phyloP scores from a whole-genome alignment of 208 protist genomes.

The Spongospora subterranea region DNA sequence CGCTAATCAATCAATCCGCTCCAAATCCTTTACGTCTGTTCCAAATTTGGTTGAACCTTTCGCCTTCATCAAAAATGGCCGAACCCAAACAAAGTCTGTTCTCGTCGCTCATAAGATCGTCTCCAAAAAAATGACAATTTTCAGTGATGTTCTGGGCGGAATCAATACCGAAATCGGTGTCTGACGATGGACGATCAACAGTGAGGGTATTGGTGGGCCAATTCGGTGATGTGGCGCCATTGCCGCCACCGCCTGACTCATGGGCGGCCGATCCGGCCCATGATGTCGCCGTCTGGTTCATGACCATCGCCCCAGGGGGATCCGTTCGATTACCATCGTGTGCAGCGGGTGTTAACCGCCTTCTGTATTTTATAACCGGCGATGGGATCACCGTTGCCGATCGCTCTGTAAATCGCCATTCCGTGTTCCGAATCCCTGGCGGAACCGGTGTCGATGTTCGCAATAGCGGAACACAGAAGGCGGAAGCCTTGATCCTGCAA shows the following conservation, averaged over 20 bases:
- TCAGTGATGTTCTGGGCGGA: constrained; percentile 60
- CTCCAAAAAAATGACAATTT: background rate
- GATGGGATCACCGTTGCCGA: background rate
- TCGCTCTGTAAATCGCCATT: background rate
- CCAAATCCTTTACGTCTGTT: constrained; percentile 48
- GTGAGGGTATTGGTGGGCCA: constrained; percentile 56
- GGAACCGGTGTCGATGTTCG: background rate
- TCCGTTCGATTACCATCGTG: background rate
- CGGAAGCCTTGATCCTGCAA: constrained; percentile 57
- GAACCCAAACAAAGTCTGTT: background rate
- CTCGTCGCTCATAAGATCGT: too few relatives aligned
- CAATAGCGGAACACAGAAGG: background rate
- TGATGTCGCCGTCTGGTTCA: constrained; percentile 55
- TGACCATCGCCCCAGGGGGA: constrained; percentile 6
- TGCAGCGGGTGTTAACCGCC: background rate
- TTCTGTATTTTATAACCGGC: background rate
- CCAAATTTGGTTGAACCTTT: constrained; percentile 60
- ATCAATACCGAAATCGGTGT: background rate
- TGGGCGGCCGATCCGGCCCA: constrained; percentile 53
- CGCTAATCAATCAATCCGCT: constrained; percentile 6
- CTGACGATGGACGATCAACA: background rate
- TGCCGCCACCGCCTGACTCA: constrained; percentile 35
- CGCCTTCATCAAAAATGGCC: constrained; percentile 41
- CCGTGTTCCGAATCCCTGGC: background rate
- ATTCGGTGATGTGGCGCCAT: background rate